phyloP scores from a whole-genome alignment of 108 stramenopile genomes.

The Stephanodiscus minutulus region DNA sequence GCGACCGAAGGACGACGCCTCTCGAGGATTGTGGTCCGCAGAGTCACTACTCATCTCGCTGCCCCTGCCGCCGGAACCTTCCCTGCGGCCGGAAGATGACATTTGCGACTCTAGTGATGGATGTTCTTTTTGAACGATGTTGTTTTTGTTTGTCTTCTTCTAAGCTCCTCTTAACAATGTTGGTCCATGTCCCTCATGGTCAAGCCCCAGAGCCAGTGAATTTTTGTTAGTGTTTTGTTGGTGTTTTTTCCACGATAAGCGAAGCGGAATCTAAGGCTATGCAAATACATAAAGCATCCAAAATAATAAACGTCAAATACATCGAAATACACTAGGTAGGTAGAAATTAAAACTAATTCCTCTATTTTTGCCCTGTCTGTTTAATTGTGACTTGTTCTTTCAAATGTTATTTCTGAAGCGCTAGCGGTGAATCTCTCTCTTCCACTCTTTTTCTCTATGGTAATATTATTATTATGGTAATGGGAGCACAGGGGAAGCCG shows the following conservation, averaged over 20 bases:
- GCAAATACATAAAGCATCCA: too few species aligned
- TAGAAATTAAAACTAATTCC: too few species aligned
- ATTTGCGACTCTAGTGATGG: background rate
- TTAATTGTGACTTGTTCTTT: too few species aligned
- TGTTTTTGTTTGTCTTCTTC: background rate
- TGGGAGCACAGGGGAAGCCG: too few species aligned
- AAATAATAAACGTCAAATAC: too few species aligned
- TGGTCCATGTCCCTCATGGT: background rate
- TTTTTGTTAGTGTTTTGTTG: background rate
- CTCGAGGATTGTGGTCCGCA: background rate
- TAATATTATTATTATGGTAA: too few species aligned
- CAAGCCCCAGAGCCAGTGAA: background rate
- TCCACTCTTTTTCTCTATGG: slow-evolving; percentile 1
- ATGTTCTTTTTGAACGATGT: background rate
- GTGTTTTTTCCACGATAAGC: too few species aligned
- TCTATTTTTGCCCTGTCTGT: too few species aligned
- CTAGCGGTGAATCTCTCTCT: background rate
- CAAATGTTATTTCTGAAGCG: too few species aligned
- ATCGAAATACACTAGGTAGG: too few species aligned
- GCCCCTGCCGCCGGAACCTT: background rate
- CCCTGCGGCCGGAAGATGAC: slow-evolving; percentile 1
- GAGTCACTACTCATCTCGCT: background rate
- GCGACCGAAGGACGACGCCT: background rate
- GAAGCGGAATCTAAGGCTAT: too few species aligned
- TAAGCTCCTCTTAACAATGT: background rate